These are phyloP conservation scores for Catunica adiposa DNA, from an alignment of 2,329 filamentous ascomycete genomes.

Conservation along the genomic window DNA sequence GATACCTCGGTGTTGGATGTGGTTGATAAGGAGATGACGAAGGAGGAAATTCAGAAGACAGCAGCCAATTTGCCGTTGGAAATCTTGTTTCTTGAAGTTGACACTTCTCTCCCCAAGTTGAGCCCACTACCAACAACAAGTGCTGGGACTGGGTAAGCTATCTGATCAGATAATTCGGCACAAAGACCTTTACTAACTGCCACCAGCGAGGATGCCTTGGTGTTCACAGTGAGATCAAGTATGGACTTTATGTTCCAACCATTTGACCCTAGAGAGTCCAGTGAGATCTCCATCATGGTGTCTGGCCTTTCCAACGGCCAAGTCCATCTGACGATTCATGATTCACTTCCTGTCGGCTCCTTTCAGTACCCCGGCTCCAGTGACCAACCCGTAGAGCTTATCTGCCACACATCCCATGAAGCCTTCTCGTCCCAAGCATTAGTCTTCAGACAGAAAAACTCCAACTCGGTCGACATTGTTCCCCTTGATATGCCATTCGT, in stretches of 20 bases:
- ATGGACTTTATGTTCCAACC: conserved; percentile 54
- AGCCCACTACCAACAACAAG: conserved; percentile 47
- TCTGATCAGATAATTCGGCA: not conserved
- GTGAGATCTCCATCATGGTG: conserved; percentile 65
- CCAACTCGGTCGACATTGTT: conserved; percentile 37
- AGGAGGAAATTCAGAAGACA: not conserved
- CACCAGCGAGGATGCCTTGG: conserved; percentile 34
- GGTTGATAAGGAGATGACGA: not conserved
- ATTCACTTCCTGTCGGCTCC: conserved; percentile 63
- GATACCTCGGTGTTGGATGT: no score
- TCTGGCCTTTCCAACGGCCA: conserved; percentile 54
- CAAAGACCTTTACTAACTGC: conserved; percentile 7
- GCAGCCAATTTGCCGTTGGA: conserved; percentile 49
- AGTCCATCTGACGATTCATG: conserved; percentile 67
- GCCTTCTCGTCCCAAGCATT: conserved; percentile 62
- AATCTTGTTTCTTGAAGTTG: conserved; percentile 58
- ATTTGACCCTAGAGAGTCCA: conserved; percentile 45
- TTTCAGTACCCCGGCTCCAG: conserved; percentile 31
- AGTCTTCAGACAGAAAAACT: conserved; percentile 32
- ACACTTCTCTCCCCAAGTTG: conserved; percentile 59
- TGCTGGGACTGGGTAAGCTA: conserved; percentile 43
- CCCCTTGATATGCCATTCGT: conserved; percentile 76
- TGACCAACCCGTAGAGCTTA: conserved; percentile 24
- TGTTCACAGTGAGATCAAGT: conserved; percentile 54
- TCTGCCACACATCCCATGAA: conserved; percentile 54